phyloP scores from a whole-genome alignment of 108 stramenopile genomes.

The Epithemia pelagica region DNA sequence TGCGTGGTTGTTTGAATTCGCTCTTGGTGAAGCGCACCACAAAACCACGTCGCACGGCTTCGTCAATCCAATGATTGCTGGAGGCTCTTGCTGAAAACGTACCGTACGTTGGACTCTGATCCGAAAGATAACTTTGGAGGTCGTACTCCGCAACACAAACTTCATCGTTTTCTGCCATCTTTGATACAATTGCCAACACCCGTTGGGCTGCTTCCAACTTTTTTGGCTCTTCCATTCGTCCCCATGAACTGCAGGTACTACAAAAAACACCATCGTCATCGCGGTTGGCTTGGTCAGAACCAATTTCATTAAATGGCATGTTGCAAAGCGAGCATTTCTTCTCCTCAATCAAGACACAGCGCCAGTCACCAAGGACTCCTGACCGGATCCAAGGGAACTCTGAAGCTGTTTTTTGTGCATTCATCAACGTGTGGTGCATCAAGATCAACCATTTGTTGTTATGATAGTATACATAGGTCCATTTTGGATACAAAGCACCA shows the following conservation, averaged over 20 bases:
- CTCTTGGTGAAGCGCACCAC: slow-evolving; percentile 1
- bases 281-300: neutral
- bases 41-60: neutral
- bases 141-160: neutral
- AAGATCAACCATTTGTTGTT: slow-evolving; percentile 1
- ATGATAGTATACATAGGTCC: neutral
- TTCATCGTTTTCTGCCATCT: slow-evolving; percentile 11
- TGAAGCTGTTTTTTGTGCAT: slow-evolving; percentile 1
- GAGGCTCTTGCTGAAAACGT: too few relatives aligned
- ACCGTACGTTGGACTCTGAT: neutral
- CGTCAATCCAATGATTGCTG: neutral
- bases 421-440: neutral
- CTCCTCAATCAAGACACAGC: neutral
- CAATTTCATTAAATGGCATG: neutral
- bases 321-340: neutral
- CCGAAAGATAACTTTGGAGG: neutral
- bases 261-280: neutral
- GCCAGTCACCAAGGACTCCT: slow-evolving; percentile 12
- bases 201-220: neutral
- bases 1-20: slow-evolving; percentile 7
- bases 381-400: neutral
- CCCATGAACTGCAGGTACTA: neutral
- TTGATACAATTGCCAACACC: neutral
- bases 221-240: neutral
- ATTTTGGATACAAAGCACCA: neutral